phyloP scores from a whole-genome alignment of 2,329 filamentous ascomycete genomes.

The Colletotrichum sp. region DNA sequence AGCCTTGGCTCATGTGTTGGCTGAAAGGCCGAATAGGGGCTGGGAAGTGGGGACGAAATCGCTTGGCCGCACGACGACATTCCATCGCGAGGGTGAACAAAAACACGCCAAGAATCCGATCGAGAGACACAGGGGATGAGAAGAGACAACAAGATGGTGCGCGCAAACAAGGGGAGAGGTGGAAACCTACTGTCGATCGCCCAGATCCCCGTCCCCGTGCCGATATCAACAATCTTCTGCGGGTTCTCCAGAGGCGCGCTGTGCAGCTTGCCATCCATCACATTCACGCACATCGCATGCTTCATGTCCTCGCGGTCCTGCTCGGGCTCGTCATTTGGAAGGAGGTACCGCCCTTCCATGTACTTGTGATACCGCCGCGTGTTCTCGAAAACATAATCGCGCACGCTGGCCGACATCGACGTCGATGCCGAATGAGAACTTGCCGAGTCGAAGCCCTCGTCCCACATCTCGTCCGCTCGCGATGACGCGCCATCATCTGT shows the following conservation, averaged over 20 bases:
- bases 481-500: not conserved
- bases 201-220: slow-evolving; percentile 50
- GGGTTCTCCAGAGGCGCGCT: slow-evolving; percentile 38
- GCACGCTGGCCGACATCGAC: slow-evolving; percentile 12
- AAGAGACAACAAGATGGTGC: not conserved
- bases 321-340: slow-evolving; percentile 42
- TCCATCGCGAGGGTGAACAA: not conserved
- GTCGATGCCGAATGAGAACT: slow-evolving; percentile 10
- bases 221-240: slow-evolving; percentile 47
- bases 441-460: slow-evolving; percentile 4
- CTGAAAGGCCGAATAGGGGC: not conserved
- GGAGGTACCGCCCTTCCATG: slow-evolving; percentile 42
- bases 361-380: slow-evolving; percentile 44
- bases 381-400: slow-evolving; percentile 38
- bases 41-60: not conserved
- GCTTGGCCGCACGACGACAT: not conserved
- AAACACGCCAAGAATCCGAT: not conserved
- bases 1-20: not conserved
- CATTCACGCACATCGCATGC: slow-evolving; percentile 31
- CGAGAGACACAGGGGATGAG: not conserved
- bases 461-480: not conserved
- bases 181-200: slow-evolving; percentile 41
- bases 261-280: slow-evolving; percentile 38
- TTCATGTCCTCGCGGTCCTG: slow-evolving; percentile 20
- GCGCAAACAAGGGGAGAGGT: not conserved